phyloP scores from a whole-genome alignment of 2,329 filamentous ascomycete genomes.

The Graphium sp. region DNA sequence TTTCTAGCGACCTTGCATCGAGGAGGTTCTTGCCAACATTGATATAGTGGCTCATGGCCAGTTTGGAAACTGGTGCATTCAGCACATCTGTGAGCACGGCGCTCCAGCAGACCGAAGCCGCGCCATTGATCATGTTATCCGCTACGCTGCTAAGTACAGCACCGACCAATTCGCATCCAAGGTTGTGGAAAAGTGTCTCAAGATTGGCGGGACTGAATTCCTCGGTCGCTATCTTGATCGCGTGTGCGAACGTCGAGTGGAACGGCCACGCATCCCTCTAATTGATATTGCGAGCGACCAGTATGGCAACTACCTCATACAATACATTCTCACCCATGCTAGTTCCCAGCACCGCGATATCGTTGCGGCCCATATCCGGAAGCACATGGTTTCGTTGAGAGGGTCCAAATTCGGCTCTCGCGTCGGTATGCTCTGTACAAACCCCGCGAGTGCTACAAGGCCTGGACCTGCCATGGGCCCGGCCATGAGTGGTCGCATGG shows the following conservation, averaged over 20 bases:
- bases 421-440: conserved; percentile 97
- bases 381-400: conserved; percentile 98
- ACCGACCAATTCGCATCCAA: conserved; percentile 99
- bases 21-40: conserved; percentile 88
- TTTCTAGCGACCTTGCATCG: conserved; percentile 80
- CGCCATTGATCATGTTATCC: conserved; percentile 88
- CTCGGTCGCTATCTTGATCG: conserved; percentile 82
- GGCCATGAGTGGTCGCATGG: conserved; percentile 37
- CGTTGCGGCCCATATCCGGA: conserved; percentile 85
- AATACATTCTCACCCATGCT: conserved; percentile 88
- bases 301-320: conserved; percentile 95
- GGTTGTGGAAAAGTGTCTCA: conserved; percentile 96
- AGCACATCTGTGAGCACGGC: conserved; percentile 96
- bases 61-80: conserved; percentile 99
- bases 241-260: conserved; percentile 78
- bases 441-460: conserved; percentile 75
- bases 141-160: conserved; percentile 87
- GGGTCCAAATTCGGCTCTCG: conserved; percentile 97
- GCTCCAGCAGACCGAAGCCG: conserved; percentile 79
- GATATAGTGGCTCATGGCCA: conserved; percentile 94
- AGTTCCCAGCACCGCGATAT: conserved; percentile 78
- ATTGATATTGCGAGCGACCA: conserved; percentile 98
- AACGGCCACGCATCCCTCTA: conserved; percentile 86
- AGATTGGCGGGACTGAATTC: conserved; percentile 85
- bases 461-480: conserved; percentile 69